A percentile compares a stretch with the other conserved stretches of the same genome.
These are phyloP conservation scores for Obba rivulosa DNA, from an alignment of 768 basidiomycete genomes.

Conservation along the genomic window DNA sequence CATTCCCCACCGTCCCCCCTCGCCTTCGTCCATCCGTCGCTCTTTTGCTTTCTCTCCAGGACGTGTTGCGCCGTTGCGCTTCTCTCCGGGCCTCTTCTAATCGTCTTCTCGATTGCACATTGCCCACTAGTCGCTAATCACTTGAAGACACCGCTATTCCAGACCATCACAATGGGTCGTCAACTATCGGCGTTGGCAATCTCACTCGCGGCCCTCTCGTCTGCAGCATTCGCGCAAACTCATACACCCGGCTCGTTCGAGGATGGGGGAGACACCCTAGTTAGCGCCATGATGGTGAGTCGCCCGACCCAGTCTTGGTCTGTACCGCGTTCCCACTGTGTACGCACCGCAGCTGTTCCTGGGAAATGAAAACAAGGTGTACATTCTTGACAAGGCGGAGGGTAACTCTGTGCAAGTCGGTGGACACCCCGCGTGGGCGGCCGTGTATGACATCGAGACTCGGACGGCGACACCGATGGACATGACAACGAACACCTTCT, in stretches of 20 bases:
- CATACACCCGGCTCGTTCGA: conserved; percentile 26
- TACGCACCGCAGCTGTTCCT: conserved; percentile 58
- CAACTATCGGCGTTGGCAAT: conserved; percentile 38
- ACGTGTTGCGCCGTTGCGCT: no score
- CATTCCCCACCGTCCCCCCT: not conserved
- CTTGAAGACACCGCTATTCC: no score
- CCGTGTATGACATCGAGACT: conserved; percentile 65
- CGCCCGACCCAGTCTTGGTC: not conserved
- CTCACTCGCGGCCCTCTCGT: conserved; percentile 34
- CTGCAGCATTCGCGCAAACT: conserved; percentile 11
- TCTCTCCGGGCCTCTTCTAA: not conserved
- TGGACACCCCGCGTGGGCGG: conserved; percentile 71
- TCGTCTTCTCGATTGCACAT: conserved; percentile 3
- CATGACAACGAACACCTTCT: conserved; percentile 69
- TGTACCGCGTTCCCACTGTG: not conserved
- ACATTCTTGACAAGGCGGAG: conserved; percentile 90
- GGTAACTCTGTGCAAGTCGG: conserved; percentile 61
- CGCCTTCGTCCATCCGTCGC: not conserved
- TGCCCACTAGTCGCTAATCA: no score
- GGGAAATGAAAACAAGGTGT: conserved; percentile 74
- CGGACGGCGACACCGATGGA: conserved; percentile 64
- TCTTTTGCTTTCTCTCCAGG: not conserved
- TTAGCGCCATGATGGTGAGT: conserved; percentile 53
- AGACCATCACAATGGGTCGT: conserved; percentile 12
- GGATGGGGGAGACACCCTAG: conserved; percentile 33